Percentiles rank a stretch among this genome's conserved stretches.
Evolutionary conservation across 352 stramenopile genomes (phyloP).

Genomic region (Pythium folliculosum): DNA sequence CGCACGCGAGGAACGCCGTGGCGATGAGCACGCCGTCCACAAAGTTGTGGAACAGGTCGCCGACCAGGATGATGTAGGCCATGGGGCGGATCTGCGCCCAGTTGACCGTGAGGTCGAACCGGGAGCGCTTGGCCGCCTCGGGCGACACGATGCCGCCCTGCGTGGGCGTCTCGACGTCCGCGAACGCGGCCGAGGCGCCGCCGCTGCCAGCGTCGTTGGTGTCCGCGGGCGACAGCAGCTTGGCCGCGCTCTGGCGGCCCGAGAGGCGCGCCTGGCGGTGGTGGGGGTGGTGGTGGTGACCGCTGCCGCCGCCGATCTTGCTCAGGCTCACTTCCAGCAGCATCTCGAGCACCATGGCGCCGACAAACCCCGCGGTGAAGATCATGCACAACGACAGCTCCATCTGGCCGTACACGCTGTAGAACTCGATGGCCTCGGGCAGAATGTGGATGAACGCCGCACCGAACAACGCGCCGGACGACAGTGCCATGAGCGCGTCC

Average conservation of each 20-base stretch:
- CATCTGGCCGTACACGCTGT: conserved; percentile 53
- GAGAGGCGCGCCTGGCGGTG: conserved; percentile 24
- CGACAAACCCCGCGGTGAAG: conserved; percentile 65
- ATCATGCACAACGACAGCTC: conserved; percentile 57
- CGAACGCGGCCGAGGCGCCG: conserved; percentile 20
- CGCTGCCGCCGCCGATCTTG: conserved; percentile 28
- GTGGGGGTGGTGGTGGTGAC: conserved; percentile 18
- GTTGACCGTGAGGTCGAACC: conserved; percentile 36
- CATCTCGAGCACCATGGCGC: conserved; percentile 61
- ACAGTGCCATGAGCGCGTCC: conserved; percentile 59
- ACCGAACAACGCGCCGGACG: conserved; percentile 67
- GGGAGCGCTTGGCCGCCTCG: conserved; percentile 19
- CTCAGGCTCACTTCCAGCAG: conserved; percentile 47
- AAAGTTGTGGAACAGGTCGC: conserved; percentile 90
- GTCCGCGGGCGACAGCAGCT: conserved; percentile 17
- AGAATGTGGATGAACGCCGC: conserved; percentile 79
- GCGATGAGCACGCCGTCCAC: conserved; percentile 79
- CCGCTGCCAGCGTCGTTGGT: conserved; percentile 12
- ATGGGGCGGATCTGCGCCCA: conserved; percentile 50
- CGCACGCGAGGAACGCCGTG: conserved; percentile 54
- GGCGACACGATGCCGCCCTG: conserved; percentile 26
- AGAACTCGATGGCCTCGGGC: conserved; percentile 69
- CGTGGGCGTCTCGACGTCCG: conserved; percentile 32
- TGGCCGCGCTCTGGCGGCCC: conserved; percentile 28
- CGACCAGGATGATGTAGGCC: conserved; percentile 76